A percentile compares a stretch with the other conserved stretches of the same genome.
These are phyloP conservation scores for Sporisorium sorghi DNA, from an alignment of 1,284 basidiomycete species.

Conservation along the genomic window DNA sequence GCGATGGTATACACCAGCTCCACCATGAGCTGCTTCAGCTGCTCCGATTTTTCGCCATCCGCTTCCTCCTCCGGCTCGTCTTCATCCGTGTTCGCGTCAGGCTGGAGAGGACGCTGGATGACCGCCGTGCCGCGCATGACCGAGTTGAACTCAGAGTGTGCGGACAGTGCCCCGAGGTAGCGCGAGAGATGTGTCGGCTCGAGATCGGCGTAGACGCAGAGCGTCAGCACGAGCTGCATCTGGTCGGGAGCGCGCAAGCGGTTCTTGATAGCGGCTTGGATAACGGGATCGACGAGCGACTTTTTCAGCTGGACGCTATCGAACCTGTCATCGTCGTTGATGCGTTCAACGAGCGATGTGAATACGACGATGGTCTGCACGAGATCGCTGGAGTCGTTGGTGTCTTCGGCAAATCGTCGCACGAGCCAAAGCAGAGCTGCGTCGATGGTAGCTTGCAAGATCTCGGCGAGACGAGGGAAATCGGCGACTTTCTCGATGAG, in stretches of 20 bases:
- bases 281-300: slow-evolving; percentile 79
- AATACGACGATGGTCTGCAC: slow-evolving; percentile 34
- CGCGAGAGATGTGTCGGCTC: slow-evolving; percentile 29
- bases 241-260: slow-evolving; percentile 72
- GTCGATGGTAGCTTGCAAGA: slow-evolving; percentile 39
- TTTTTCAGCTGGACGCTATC: slow-evolving; percentile 72
- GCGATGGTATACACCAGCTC: slow-evolving; percentile 78
- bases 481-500: slow-evolving; percentile 11
- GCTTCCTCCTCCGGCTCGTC: slow-evolving; percentile 55
- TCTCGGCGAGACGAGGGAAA: slow-evolving; percentile 15
- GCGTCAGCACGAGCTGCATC: slow-evolving; percentile 73
- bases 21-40: slow-evolving; percentile 69
- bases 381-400: slow-evolving; percentile 48
- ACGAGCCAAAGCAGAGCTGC: slow-evolving; percentile 65
- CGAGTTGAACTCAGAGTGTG: slow-evolving; percentile 46
- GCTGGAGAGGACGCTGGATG: slow-evolving; percentile 55
- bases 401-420: slow-evolving; percentile 69
- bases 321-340: background rate
- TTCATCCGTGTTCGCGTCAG: slow-evolving; percentile 44
- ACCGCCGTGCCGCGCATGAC: slow-evolving; percentile 40
- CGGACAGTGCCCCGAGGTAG: slow-evolving; percentile 49
- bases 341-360: slow-evolving; percentile 23
- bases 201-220: slow-evolving; percentile 66
- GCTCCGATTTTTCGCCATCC: slow-evolving; percentile 9
- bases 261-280: slow-evolving; percentile 77